Percentiles rank a stretch among this genome's conserved stretches.
Conservation (phyloP, 225 moss, liverwort and hornwort species). For the Rhytidiadelphus loreus region DNA sequence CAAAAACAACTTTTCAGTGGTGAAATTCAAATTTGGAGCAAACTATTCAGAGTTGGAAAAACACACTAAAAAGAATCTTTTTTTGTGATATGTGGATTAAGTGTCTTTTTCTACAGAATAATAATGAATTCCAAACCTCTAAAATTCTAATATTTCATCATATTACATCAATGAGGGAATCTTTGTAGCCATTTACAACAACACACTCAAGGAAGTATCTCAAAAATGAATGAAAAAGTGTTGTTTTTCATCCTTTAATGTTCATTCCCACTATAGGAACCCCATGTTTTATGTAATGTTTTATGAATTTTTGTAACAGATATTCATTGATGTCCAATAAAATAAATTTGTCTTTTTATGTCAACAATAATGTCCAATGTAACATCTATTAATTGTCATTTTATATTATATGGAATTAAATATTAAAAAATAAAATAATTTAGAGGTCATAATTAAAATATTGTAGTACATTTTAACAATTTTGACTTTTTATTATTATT, state of each 20-base stretch:
- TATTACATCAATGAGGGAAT: not conserved
- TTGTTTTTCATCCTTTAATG: not conserved
- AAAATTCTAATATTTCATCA: not conserved
- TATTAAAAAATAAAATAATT: not conserved
- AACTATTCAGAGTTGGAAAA: not conserved
- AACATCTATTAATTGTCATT: not conserved
- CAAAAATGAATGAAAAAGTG: not conserved
- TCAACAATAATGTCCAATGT: too few relatives aligned
- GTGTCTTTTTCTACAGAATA: not conserved
- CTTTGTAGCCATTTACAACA: not conserved
- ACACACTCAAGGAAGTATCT: fast-evolving
- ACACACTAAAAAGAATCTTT: not conserved
- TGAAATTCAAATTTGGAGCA: not conserved
- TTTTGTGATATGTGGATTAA: not conserved
- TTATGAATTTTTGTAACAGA: too few relatives aligned
- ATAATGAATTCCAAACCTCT: not conserved
- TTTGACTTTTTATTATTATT: too few relatives aligned
- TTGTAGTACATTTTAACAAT: too few relatives aligned
- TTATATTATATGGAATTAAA: not conserved
- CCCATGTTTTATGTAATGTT: too few relatives aligned
- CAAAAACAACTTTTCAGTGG: not conserved
- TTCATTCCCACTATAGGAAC: too few relatives aligned
- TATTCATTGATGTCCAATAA: too few relatives aligned
- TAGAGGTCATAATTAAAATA: not conserved
- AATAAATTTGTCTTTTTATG: too few relatives aligned